A percentile compares a stretch with the other conserved stretches of the same genome.
Evolutionary conservation across 176 grass and related monocot species (phyloP).

Genomic region (Eragrostis curvula): DNA sequence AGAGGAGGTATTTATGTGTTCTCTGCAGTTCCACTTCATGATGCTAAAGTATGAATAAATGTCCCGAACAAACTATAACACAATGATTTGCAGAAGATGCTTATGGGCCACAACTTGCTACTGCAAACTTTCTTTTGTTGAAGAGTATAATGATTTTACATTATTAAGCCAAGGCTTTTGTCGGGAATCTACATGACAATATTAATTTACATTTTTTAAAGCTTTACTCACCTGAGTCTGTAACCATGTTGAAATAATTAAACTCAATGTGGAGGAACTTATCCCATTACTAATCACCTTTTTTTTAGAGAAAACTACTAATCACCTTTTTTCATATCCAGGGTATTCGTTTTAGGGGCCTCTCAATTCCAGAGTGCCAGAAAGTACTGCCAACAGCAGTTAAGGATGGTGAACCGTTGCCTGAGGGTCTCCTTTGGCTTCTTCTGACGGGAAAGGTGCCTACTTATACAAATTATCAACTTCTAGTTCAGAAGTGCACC

Average conservation of each 20-base stretch:
- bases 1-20: constrained; percentile 76
- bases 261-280: not conserved
- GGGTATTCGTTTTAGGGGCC: constrained; percentile 98
- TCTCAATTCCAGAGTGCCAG: constrained; percentile 98
- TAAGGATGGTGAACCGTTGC: constrained; percentile 86
- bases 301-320: too few species aligned
- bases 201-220: constrained; percentile 26
- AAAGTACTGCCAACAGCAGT: constrained; percentile 73
- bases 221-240: not conserved
- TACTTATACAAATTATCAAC: not conserved
- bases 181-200: constrained; percentile 2
- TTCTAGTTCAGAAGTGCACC: not conserved
- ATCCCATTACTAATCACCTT: not conserved
- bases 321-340: constrained; percentile 46
- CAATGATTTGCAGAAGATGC: constrained; percentile 5
- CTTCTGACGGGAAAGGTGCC: constrained; percentile 96
- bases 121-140: not conserved
- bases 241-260: not conserved
- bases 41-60: not conserved
- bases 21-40: not conserved
- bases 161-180: not conserved
- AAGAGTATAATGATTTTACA: constrained; percentile 3
- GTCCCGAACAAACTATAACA: not conserved
- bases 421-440: constrained; percentile 99
- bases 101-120: not conserved